Evolutionary conservation across 2,329 filamentous ascomycete genomes (phyloP).

Genomic region (Trichoderma polysporum): DNA sequence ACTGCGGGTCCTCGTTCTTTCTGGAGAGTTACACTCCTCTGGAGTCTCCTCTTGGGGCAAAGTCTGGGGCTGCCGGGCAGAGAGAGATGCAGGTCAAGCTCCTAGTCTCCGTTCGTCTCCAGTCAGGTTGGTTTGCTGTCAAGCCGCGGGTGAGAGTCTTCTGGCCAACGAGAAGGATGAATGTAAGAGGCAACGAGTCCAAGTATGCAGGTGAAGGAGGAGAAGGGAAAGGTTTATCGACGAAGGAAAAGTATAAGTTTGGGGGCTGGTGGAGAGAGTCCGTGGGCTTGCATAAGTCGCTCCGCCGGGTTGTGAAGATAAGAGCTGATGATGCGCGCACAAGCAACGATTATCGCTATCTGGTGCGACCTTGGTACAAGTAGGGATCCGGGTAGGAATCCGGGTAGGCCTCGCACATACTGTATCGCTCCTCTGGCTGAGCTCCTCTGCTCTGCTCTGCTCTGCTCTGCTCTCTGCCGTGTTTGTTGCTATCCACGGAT

Average conservation of each 20-base stretch:
- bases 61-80: constrained; percentile 8
- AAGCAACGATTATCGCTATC: not conserved
- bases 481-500: constrained; percentile 20
- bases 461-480: not conserved
- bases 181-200: not conserved
- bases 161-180: not conserved
- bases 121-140: not conserved
- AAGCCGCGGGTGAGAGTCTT: not conserved
- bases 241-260: constrained; percentile 21
- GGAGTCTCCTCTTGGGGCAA: constrained; percentile 3
- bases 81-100: constrained; percentile 6
- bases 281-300: constrained; percentile 14
- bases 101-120: not conserved
- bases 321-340: no score
- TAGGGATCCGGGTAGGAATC: no score
- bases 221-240: constrained; percentile 14
- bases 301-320: not conserved
- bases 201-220: constrained; percentile 14
- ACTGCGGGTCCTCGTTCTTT: constrained; percentile 13
- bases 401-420: no score
- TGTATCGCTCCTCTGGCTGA: no score
- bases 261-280: constrained; percentile 16
- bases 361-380: not conserved
- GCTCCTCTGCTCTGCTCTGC: not conserved
- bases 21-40: not conserved